A percentile compares a stretch with the other conserved stretches of the same genome.
Conservation (phyloP, 768 basidiomycete genomes). For the Rhodotorula taiwanensis region DNA sequence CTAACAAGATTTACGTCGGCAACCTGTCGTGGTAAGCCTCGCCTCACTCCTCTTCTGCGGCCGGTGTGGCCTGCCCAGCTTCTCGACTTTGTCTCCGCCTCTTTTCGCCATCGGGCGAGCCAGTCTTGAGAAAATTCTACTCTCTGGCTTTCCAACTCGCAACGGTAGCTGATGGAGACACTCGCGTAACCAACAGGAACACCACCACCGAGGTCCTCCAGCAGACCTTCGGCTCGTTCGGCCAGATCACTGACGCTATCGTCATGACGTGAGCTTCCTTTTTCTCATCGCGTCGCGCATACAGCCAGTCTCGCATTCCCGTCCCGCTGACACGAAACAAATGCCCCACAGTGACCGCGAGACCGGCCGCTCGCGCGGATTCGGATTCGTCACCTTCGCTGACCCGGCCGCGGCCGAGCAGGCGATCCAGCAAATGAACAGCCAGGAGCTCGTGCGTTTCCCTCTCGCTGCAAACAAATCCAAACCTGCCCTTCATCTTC, state of each 20-base stretch:
- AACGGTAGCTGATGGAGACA: no score
- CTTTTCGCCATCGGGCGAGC: background rate
- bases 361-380: slow-evolving; percentile 81
- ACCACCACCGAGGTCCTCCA: slow-evolving; percentile 88
- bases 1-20: slow-evolving; percentile 35
- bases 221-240: slow-evolving; percentile 72
- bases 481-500: no score
- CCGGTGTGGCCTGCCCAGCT: no score
- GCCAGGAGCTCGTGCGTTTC: slow-evolving; percentile 56
- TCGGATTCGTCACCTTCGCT: slow-evolving; percentile 89
- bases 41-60: no score
- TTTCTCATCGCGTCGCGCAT: background rate
- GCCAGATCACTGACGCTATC: slow-evolving; percentile 53
- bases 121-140: no score
- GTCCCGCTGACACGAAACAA: background rate
- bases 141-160: no score
- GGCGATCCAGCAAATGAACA: slow-evolving; percentile 76
- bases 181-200: no score
- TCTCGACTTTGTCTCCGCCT: background rate
- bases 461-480: no score
- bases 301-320: background rate
- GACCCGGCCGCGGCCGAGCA: slow-evolving; percentile 80
- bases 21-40: slow-evolving; percentile 34
- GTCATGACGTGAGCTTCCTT: slow-evolving; percentile 70
- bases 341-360: slow-evolving; percentile 63